Conservation (phyloP, 129 eudicot species). For the Flaveria robusta region DNA sequence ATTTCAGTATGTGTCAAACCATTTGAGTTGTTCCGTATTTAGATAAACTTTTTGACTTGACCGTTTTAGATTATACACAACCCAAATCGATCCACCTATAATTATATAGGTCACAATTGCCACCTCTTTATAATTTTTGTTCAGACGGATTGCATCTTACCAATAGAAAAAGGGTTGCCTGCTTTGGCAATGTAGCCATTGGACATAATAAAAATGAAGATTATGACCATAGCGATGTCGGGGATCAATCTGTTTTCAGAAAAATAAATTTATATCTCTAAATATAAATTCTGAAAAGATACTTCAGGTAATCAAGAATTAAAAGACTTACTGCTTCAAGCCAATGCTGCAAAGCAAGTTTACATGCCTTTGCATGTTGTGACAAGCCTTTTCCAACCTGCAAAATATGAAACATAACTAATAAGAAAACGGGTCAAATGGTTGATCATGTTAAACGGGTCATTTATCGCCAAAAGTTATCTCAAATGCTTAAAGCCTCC, state of each 20-base stretch:
- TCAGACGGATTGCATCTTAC: slow-evolving; percentile 39
- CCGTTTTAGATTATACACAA: background rate
- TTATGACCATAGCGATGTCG: slow-evolving; percentile 94
- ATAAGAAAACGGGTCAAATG: slow-evolving; percentile 5
- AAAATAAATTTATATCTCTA: background rate
- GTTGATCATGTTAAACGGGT: background rate
- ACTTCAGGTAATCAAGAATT: background rate
- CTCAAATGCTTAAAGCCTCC: slow-evolving; percentile 2
- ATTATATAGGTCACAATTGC: background rate
- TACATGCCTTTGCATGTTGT: slow-evolving; percentile 76
- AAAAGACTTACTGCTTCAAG: slow-evolving; percentile 79
- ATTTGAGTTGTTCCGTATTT: background rate
- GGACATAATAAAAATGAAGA: slow-evolving; percentile 75
- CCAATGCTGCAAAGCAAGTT: slow-evolving; percentile 96
- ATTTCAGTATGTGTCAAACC: background rate
- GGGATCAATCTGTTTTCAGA: slow-evolving; percentile 66
- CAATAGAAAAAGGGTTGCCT: slow-evolving; percentile 84
- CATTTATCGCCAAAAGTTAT: background rate
- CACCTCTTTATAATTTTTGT: background rate
- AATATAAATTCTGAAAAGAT: slow-evolving; percentile 3
- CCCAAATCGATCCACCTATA: slow-evolving; percentile 1
- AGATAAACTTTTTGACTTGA: background rate
- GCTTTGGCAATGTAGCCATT: slow-evolving; percentile 81
- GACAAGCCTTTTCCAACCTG: slow-evolving; percentile 88
- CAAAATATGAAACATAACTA: slow-evolving; percentile 4